Base-by-base conservation (phyloP, 2,329 filamentous ascomycete species). In the Fusarium sp. region DNA sequence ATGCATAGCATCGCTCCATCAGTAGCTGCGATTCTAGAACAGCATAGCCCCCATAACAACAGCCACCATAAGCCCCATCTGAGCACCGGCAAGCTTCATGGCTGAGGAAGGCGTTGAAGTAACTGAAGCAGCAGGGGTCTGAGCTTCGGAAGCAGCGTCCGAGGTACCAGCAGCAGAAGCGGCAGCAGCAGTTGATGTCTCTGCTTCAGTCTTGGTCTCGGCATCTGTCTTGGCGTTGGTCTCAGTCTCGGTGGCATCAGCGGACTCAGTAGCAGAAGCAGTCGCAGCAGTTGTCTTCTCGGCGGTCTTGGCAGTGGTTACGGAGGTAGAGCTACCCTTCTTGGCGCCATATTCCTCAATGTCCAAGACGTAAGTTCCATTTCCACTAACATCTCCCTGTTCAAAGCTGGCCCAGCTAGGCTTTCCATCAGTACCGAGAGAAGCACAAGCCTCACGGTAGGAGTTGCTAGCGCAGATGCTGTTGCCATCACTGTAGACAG, bases 401-500 rank as follows among this genome's bases (percentile, higher is more conserved):
- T 71, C 68, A 14, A 56, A 55, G 20, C 68, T 71, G 8, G 68
- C 64, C 68, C 68, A 71, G 8, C 68, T 72, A 0, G 64, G 14
- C 34, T 47, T 44, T 32, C 68, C 68, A 1, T 58, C 52, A 0
- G 68, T 62, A 22, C 64, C 64, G 4, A 71, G 30, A 1, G 64
- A 71, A 15, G 66, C 64, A 27, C 68, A 71, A 0, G 68, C 68
- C 45, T 69, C 59, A 12, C 60, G 68, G 24, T 62, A 72, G 7
- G 38, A 18, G 24, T 71, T 71, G 18, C 68, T 72, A 5, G 68
- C 68, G 7, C 68, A 72, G 20, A 71, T 55, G 6, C 68, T 71
- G 3, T 42, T 55, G 16, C 68, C 68, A n/a, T 71, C 46, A 38
- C 70, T 71, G 9, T 40, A 65, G 8, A 72, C 70, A 8, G 59